These are phyloP conservation scores for Aureobasidium uvarum DNA, from an alignment of 2,329 filamentous ascomycete species.

Conservation along the genomic window DNA sequence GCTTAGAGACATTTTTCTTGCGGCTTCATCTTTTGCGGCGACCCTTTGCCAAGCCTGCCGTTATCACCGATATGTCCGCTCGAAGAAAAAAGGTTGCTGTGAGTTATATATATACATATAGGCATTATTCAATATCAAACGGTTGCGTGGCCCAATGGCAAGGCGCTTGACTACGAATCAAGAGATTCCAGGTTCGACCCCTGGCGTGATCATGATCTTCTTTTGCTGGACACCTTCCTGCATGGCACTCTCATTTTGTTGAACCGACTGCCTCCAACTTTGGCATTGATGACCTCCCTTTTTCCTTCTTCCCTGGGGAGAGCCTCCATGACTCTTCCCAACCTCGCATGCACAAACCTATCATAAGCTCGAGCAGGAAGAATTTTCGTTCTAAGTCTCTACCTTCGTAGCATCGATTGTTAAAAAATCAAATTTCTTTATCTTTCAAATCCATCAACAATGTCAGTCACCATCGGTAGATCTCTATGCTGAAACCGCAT, in stretches of 20 bases:
- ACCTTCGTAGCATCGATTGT: neutral
- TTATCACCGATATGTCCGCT: neutral
- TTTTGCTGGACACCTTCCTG: neutral
- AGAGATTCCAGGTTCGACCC: slow-evolving; percentile 29
- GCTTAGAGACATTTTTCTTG: slow-evolving; percentile 17
- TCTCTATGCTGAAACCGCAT: neutral
- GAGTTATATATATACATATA: no score
- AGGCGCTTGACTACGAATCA: slow-evolving; percentile 56
- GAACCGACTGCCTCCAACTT: no score
- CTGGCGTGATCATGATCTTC: slow-evolving; percentile 21
- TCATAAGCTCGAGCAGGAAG: neutral
- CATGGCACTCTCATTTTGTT: neutral
- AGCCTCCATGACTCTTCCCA: neutral
- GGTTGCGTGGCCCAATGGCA: slow-evolving; percentile 54
- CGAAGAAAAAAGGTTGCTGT: no score
- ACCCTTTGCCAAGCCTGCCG: neutral
- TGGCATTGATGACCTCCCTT: no score
- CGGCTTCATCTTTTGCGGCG: slow-evolving; percentile 20
- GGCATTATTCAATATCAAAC: no score
- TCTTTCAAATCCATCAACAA: neutral
- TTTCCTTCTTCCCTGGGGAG: no score
- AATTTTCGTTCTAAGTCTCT: neutral
- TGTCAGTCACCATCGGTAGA: neutral
- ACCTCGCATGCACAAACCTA: neutral
- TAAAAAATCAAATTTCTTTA: neutral